Evolutionary conservation across 495 filamentous ascomycete genomes (phyloP).

Genomic region (Aspergillus campestris): DNA sequence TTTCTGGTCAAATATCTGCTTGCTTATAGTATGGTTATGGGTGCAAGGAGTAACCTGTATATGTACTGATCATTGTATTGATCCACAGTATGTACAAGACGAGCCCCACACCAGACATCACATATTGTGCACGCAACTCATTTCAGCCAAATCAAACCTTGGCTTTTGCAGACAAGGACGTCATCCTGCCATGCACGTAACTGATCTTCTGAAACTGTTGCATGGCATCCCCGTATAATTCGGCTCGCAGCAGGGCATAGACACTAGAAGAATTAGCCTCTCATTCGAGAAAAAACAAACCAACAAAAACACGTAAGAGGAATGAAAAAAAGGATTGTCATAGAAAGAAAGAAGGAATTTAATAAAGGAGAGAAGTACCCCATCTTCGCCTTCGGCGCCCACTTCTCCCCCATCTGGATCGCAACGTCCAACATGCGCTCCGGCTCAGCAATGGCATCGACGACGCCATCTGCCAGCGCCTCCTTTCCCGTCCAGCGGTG

Average conservation of each 20-base stretch:
- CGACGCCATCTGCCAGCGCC: conserved; percentile 40
- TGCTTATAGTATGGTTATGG: too few species aligned
- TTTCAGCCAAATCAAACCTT: conserved; percentile 17
- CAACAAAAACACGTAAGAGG: too few species aligned
- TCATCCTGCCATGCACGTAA: conserved; percentile 39
- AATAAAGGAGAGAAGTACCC: conserved; percentile 15
- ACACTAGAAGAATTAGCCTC: conserved; percentile 20
- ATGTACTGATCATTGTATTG: too few species aligned
- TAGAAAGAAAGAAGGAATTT: not conserved
- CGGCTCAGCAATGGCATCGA: conserved; percentile 39
- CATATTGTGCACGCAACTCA: too few species aligned
- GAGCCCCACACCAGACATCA: too few species aligned
- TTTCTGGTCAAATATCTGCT: too few species aligned
- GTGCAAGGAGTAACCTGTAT: too few species aligned
- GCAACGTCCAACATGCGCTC: conserved; percentile 38
- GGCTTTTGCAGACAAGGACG: conserved; percentile 20
- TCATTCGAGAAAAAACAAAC: not conserved
- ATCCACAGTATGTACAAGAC: too few species aligned
- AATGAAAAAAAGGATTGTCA: too few species aligned
- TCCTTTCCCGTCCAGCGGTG: conserved; percentile 42
- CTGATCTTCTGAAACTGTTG: conserved; percentile 39
- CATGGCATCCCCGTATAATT: conserved; percentile 42
- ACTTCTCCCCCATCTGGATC: conserved; percentile 28
- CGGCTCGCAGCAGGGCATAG: conserved; percentile 37
- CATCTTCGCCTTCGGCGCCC: conserved; percentile 41